Evolutionary conservation across 345 rosid species (phyloP).

Genomic region (Pelargonium nanum): DNA sequence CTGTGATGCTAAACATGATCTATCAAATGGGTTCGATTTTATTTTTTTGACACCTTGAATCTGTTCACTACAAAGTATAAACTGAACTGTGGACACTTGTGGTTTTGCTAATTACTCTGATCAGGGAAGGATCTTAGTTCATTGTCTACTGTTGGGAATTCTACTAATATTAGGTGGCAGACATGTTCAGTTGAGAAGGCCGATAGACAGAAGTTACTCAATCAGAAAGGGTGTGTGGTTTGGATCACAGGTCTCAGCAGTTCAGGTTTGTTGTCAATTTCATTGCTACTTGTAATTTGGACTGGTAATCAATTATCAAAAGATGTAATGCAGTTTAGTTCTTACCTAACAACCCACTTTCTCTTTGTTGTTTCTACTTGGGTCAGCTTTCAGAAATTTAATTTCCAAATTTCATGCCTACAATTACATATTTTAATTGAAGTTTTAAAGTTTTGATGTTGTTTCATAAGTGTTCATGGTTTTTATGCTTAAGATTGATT

Average conservation of each 20-base stretch:
- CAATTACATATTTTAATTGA: no score
- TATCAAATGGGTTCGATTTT: no score
- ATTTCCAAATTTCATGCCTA: no score
- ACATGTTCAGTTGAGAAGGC: constrained; percentile 63
- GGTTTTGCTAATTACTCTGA: no score
- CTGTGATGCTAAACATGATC: not conserved
- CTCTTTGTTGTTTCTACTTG: no score
- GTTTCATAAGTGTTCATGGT: not conserved
- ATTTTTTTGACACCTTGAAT: no score
- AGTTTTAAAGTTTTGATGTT: no score
- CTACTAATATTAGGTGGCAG: constrained; percentile 87
- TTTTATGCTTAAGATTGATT: no score
- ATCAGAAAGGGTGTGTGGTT: constrained; percentile 84
- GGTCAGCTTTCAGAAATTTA: not conserved
- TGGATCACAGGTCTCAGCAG: constrained; percentile 98
- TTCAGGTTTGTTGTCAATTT: constrained; percentile 46
- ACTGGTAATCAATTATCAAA: not conserved
- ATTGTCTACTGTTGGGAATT: constrained; percentile 56
- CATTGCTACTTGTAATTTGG: not conserved
- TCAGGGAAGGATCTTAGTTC: not conserved
- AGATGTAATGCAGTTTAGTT: not conserved
- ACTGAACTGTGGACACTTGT: not conserved
- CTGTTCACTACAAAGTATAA: not conserved
- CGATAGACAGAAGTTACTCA: constrained; percentile 66
- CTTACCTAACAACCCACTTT: not conserved